Evolutionary conservation across 108 stramenopile genomes (phyloP).

Genomic region (Fragilaria crotonensis): DNA sequence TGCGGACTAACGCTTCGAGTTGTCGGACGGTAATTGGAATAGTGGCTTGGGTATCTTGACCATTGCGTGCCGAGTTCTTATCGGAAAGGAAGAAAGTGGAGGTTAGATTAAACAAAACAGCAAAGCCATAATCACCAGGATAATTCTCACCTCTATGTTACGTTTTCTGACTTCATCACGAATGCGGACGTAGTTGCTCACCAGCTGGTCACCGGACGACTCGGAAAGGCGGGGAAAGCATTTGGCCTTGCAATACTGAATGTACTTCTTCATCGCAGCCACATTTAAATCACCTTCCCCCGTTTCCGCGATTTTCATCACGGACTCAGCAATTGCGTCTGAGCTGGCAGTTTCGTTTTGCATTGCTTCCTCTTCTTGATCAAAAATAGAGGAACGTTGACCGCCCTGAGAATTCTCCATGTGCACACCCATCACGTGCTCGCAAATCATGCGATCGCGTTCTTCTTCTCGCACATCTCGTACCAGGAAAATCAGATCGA

Average conservation of each 20-base stretch:
- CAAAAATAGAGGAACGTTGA: conserved; percentile 11
- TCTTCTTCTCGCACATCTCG: conserved; percentile 95
- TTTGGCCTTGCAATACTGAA: conserved; percentile 91
- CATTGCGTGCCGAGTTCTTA: neutral
- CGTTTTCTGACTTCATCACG: conserved; percentile 85
- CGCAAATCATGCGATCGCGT: conserved; percentile 90
- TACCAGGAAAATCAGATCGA: conserved; percentile 98
- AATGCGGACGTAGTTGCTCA: conserved; percentile 91
- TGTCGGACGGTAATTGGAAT: conserved; percentile 99
- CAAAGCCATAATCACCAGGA: neutral
- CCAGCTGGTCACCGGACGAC: conserved; percentile 81
- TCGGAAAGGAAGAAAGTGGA: neutral
- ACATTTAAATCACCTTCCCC: conserved; percentile 85
- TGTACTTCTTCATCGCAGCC: conserved; percentile 94
- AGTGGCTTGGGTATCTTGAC: conserved; percentile 36
- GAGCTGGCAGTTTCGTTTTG: conserved; percentile 13
- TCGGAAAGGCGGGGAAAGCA: conserved; percentile 87
- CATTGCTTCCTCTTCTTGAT: conserved; percentile 11
- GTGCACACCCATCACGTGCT: conserved; percentile 97
- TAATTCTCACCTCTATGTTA: conserved; percentile 30
- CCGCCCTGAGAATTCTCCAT: conserved; percentile 50
- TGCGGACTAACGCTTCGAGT: conserved; percentile 97
- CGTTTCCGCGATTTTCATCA: conserved; percentile 68
- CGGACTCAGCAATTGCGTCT: conserved; percentile 82
- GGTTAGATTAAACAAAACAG: neutral